phyloP scores from a whole-genome alignment of 2,329 filamentous ascomycete species.

The Berkeleyomyces rouxiae region DNA sequence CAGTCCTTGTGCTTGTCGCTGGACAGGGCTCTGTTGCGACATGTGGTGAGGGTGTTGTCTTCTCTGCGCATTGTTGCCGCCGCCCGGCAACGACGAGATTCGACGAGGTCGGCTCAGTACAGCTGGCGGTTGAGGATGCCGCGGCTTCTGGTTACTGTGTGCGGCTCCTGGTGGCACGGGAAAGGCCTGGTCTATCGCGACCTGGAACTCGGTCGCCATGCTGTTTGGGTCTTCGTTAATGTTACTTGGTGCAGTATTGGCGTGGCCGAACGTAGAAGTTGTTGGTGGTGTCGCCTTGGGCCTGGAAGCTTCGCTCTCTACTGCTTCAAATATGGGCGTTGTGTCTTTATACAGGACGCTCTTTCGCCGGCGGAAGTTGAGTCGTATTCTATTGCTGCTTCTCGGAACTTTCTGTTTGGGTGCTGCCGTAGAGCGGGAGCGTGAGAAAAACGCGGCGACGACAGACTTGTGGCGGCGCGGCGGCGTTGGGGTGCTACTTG shows the following conservation, averaged over 20 bases:
- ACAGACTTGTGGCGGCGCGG: constrained; percentile 5
- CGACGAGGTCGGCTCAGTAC: constrained; percentile 24
- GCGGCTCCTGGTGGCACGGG: background rate
- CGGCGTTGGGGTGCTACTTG: background rate
- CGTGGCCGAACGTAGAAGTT: background rate
- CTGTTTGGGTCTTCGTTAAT: background rate
- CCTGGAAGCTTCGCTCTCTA: background rate
- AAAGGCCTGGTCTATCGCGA: constrained; percentile 1
- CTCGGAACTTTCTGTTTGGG: constrained; percentile 1
- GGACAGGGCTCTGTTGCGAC: constrained; percentile 20
- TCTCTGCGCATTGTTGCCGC: background rate
- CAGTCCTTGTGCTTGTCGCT: constrained; percentile 13
- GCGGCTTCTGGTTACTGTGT: background rate
- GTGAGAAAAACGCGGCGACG: constrained; percentile 11
- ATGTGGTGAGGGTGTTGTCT: constrained; percentile 5
- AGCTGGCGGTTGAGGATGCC: background rate
- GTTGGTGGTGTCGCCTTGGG: background rate
- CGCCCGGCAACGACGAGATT: constrained; percentile 19
- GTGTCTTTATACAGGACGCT: background rate
- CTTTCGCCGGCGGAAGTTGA: background rate
- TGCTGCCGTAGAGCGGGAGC: background rate
- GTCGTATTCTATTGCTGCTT: constrained; percentile 3
- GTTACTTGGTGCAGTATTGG: background rate
- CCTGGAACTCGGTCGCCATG: constrained; percentile 2
- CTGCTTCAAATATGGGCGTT: background rate